A percentile compares a stretch with the other conserved stretches of the same genome.
phyloP scores from a whole-genome alignment of 208 protist genomes.

The Balamuthia mandrillaris region DNA sequence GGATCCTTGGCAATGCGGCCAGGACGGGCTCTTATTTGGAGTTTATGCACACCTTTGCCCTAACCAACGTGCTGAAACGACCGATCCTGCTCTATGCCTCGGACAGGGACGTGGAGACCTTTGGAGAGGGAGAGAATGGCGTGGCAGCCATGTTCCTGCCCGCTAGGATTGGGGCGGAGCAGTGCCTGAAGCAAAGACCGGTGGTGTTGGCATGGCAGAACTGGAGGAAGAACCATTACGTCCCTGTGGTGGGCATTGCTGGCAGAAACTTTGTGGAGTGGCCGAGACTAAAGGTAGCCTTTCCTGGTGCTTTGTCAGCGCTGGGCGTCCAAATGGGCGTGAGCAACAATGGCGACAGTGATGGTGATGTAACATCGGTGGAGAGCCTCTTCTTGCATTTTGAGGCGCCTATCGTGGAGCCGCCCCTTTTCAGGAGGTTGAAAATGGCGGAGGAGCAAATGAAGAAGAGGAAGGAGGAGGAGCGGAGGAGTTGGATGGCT shows the following conservation, averaged over 20 bases:
- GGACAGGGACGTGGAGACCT: constrained; percentile 36
- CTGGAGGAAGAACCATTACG: constrained; percentile 31
- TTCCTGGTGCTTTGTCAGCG: too few species aligned
- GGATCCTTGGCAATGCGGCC: constrained; percentile 3
- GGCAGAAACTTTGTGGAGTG: background rate
- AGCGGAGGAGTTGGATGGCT: too few species aligned
- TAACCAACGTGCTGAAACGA: constrained; percentile 32
- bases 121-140: constrained; percentile 7
- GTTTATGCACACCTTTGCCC: constrained; percentile 41
- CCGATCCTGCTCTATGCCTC: constrained; percentile 41
- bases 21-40: constrained; percentile 19
- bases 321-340: too few species aligned
- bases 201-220: constrained; percentile 4
- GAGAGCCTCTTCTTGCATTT: background rate
- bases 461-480: background rate
- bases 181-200: background rate
- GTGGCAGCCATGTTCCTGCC: constrained; percentile 32
- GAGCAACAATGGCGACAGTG: too few species aligned
- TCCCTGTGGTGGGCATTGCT: background rate
- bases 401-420: background rate
- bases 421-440: background rate
- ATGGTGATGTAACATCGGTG: background rate
- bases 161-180: background rate
- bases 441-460: constrained; percentile 4
- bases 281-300: background rate